Conservation (phyloP, 2,329 filamentous ascomycete genomes). For the Penicillium sp. region DNA sequence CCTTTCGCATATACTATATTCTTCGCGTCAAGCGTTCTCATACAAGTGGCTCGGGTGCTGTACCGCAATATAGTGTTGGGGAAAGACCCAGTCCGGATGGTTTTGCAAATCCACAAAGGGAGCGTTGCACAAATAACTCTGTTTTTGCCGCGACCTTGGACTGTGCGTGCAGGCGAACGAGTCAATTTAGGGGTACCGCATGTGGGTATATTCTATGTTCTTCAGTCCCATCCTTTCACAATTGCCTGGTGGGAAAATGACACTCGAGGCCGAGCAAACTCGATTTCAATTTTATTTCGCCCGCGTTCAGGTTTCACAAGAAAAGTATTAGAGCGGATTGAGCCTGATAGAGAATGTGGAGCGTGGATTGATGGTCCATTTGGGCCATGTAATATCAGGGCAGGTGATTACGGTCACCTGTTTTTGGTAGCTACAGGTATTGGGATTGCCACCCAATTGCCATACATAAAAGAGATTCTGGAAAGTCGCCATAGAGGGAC, state of each 20-base stretch:
- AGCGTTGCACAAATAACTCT: conserved; percentile 7
- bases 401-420: conserved; percentile 25
- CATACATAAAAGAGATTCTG: conserved; percentile 34
- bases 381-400: conserved; percentile 5
- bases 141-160: conserved; percentile 7
- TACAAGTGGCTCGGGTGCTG: conserved; percentile 2
- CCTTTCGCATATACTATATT: conserved; percentile 2
- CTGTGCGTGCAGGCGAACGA: conserved; percentile 3
- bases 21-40: background rate
- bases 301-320: conserved; percentile 9
- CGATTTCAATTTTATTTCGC: conserved; percentile 9
- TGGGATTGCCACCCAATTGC: conserved; percentile 31
- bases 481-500: conserved; percentile 21
- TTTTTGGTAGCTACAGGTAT: conserved; percentile 35
- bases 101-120: conserved; percentile 1
- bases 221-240: conserved; percentile 7
- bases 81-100: conserved; percentile 3
- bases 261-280: conserved; percentile 3
- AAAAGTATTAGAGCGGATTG: conserved; percentile 4
- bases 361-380: conserved; percentile 12
- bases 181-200: conserved; percentile 8
- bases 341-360: conserved; percentile 4
- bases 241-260: conserved; percentile 12
- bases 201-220: conserved; percentile 6
- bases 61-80: conserved; percentile 9